These are phyloP conservation scores for Rhodotorula sphaerocarpa DNA, from an alignment of 768 basidiomycete species.

Conservation along the genomic window DNA sequence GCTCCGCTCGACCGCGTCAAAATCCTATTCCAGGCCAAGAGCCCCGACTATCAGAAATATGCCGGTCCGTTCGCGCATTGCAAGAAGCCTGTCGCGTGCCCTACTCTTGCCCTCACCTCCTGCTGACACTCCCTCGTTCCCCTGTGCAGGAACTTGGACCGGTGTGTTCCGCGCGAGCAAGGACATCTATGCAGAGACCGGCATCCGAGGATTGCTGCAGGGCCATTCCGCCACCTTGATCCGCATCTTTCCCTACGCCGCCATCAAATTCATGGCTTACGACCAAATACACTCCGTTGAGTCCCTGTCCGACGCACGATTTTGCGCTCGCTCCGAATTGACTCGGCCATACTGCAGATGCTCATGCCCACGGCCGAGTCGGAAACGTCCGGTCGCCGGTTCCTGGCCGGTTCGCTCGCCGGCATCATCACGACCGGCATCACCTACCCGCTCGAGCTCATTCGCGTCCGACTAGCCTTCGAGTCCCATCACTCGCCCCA, in stretches of 20 bases:
- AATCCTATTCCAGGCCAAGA: constrained; percentile 95
- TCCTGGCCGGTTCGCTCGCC: constrained; percentile 76
- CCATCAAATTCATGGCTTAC: constrained; percentile 94
- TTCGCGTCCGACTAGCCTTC: constrained; percentile 92
- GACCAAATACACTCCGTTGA: constrained; percentile 73
- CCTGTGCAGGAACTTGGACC: constrained; percentile 64
- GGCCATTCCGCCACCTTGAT: constrained; percentile 92
- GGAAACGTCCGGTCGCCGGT: constrained; percentile 71
- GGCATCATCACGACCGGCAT: constrained; percentile 80
- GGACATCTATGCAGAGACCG: constrained; percentile 53
- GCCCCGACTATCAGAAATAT: constrained; percentile 88
- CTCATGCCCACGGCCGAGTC: constrained; percentile 74
- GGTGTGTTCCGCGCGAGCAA: constrained; percentile 69
- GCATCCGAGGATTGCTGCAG: constrained; percentile 76
- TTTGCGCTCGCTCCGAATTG: not conserved
- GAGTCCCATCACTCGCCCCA: constrained; percentile 55
- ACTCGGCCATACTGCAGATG: constrained; percentile 49
- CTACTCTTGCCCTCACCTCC: not conserved
- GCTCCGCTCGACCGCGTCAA: constrained; percentile 97
- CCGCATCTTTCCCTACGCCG: constrained; percentile 92
- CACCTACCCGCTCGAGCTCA: constrained; percentile 91
- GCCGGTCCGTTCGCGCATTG: constrained; percentile 54
- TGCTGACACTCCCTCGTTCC: not conserved
- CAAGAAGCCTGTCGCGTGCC: not conserved
- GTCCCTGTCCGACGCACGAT: too few species aligned